Conservation (phyloP, 108 stramenopile genomes). For the Pseudonitzschia multiseries region DNA sequence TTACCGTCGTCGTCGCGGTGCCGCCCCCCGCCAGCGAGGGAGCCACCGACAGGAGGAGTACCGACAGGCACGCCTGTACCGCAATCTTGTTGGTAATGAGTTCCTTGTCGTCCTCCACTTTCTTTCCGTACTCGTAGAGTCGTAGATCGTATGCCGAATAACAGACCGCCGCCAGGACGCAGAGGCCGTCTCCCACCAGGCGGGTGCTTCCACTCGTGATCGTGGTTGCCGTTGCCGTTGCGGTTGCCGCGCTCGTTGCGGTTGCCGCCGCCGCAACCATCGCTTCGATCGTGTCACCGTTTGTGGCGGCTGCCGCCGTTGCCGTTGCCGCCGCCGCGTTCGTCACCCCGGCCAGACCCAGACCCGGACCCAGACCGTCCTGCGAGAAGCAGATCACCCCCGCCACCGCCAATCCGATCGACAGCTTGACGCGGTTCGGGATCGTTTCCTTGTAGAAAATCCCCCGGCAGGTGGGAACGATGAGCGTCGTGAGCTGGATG, state of each 20-base stretch:
- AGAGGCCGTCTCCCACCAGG: constrained; percentile 58
- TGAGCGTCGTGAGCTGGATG: constrained; percentile 77
- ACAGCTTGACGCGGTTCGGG: constrained; percentile 56
- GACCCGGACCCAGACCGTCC: neutral
- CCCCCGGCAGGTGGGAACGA: constrained; percentile 69
- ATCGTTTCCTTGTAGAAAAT: constrained; percentile 63
- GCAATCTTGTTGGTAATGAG: constrained; percentile 75
- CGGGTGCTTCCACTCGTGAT: constrained; percentile 45
- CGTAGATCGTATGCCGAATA: constrained; percentile 74
- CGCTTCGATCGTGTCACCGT: no score
- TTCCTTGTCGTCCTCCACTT: constrained; percentile 24
- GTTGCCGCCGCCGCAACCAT: no score
- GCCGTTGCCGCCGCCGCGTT: no score
- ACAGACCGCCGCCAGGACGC: constrained; percentile 69
- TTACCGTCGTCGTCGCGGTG: neutral
- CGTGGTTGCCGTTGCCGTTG: neutral
- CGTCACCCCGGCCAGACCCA: no score
- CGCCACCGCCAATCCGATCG: constrained; percentile 59
- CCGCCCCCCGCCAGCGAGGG: neutral
- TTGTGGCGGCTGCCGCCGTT: no score
- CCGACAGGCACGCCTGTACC: constrained; percentile 59
- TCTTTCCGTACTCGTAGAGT: constrained; percentile 67
- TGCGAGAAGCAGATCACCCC: constrained; percentile 72
- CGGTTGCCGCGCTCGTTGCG: no score
- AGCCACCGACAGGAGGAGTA: constrained; percentile 32